Percentiles rank a stretch among this genome's conserved stretches.
Conservation (phyloP, 2,329 filamentous ascomycete species). For the Fusarium illudens region DNA sequence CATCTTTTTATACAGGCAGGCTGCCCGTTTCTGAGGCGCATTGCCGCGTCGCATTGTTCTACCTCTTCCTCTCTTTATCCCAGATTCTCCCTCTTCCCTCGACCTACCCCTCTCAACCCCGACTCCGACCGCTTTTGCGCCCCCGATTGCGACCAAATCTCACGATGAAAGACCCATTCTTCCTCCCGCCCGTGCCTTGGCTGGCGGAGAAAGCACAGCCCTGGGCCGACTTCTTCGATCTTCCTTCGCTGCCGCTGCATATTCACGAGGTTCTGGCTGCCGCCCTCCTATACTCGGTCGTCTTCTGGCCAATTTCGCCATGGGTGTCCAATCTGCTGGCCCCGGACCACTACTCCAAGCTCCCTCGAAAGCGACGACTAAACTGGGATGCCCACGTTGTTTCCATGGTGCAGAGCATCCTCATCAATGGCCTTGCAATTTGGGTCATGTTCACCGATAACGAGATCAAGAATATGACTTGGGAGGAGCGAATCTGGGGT, state of each 20-base stretch:
- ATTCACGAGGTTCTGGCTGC: slow-evolving; percentile 78
- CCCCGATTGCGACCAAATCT: not conserved
- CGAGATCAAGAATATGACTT: slow-evolving; percentile 72
- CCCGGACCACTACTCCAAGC: slow-evolving; percentile 70
- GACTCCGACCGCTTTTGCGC: not conserved
- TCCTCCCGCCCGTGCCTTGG: slow-evolving; percentile 67
- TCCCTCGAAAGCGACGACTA: slow-evolving; percentile 67
- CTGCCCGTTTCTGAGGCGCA: slow-evolving; percentile 7
- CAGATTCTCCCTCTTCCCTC: not conserved
- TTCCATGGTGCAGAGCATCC: slow-evolving; percentile 77
- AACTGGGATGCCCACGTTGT: slow-evolving; percentile 91
- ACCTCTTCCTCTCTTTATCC: not conserved
- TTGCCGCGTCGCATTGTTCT: slow-evolving; percentile 11
- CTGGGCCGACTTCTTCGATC: slow-evolving; percentile 66
- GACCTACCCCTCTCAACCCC: not conserved
- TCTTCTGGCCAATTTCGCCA: slow-evolving; percentile 74
- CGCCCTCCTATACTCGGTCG: slow-evolving; percentile 72
- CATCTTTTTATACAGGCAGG: not conserved
- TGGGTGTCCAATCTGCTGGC: slow-evolving; percentile 69
- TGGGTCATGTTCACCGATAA: slow-evolving; percentile 76
- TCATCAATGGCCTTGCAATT: slow-evolving; percentile 77
- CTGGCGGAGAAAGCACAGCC: slow-evolving; percentile 67
- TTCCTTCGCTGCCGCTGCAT: slow-evolving; percentile 77
- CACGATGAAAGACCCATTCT: slow-evolving; percentile 78
- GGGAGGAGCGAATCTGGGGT: slow-evolving; percentile 76